Percentiles rank a stretch among this genome's conserved stretches.
Conservation (phyloP, 768 basidiomycete species). For the Cystobasidium onofrii region DNA sequence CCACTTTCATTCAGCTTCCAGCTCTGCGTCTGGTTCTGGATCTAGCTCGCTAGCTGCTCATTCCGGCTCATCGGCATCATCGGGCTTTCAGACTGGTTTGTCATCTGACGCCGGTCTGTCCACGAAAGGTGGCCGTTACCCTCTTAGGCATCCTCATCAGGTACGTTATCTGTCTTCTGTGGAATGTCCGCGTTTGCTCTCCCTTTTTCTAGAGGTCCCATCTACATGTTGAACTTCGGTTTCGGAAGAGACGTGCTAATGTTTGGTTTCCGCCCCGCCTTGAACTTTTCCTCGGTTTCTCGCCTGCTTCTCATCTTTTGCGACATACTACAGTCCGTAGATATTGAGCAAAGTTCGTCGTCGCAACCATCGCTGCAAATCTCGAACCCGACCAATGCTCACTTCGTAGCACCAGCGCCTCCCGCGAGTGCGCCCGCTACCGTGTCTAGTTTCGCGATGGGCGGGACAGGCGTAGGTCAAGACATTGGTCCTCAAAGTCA, state of each 20-base stretch:
- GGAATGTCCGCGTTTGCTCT: too few species aligned
- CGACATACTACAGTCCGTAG: background rate
- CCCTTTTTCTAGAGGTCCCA: too few species aligned
- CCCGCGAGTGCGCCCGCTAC: slow-evolving; percentile 11
- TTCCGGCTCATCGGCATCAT: background rate
- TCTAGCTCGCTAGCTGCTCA: background rate
- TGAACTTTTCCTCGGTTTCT: background rate
- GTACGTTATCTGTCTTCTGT: background rate
- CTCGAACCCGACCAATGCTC: background rate
- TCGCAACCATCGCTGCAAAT: background rate
- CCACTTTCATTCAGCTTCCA: background rate
- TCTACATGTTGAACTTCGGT: too few species aligned
- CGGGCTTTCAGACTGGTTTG: too few species aligned
- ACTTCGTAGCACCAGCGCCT: background rate
- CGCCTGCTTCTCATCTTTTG: too few species aligned
- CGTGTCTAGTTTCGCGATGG: background rate
- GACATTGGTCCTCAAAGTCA: background rate
- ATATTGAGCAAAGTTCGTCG: background rate
- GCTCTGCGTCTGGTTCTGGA: background rate
- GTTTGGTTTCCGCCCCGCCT: too few species aligned
- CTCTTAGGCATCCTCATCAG: background rate
- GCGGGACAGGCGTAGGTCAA: too few species aligned
- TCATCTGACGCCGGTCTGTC: too few species aligned
- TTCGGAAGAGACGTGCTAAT: too few species aligned
- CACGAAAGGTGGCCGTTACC: background rate